Conservation (phyloP, 257 asterid species). For the Jasminum sambac region DNA sequence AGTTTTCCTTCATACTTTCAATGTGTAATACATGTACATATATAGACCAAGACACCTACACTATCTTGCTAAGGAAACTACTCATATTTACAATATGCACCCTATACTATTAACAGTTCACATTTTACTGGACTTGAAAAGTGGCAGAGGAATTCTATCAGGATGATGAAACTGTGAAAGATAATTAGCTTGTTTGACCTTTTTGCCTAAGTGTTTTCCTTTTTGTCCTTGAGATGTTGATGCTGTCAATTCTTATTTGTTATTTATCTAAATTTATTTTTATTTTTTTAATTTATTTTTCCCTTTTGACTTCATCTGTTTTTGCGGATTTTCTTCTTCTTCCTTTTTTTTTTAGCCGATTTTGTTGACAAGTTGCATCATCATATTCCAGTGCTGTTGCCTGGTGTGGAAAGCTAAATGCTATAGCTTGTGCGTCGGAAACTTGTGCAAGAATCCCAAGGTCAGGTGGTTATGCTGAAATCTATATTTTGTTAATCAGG, state of each 20-base stretch:
- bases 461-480: constrained; percentile 35
- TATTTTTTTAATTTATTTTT: background rate
- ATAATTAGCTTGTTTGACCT: background rate
- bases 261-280: background rate
- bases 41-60: too few relatives aligned
- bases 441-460: constrained; percentile 99
- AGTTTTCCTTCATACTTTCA: too few relatives aligned
- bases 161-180: background rate
- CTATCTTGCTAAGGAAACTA: too few relatives aligned
- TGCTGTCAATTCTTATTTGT: background rate
- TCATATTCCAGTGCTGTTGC: constrained; percentile 78
- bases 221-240: background rate
- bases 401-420: constrained; percentile 97
- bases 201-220: background rate
- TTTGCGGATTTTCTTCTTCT: constrained; percentile 2
- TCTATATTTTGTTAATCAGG: constrained; percentile 5
- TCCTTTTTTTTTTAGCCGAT: background rate
- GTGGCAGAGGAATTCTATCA: background rate
- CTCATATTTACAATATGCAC: too few relatives aligned
- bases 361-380: background rate
- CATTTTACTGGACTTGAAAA: background rate
- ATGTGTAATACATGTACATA: too few relatives aligned
- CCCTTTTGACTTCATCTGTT: background rate
- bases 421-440: constrained; percentile 97
- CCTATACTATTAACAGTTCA: too few relatives aligned